Conservation (phyloP, 2,329 filamentous ascomycete genomes). For the Fusarium begoniae region DNA sequence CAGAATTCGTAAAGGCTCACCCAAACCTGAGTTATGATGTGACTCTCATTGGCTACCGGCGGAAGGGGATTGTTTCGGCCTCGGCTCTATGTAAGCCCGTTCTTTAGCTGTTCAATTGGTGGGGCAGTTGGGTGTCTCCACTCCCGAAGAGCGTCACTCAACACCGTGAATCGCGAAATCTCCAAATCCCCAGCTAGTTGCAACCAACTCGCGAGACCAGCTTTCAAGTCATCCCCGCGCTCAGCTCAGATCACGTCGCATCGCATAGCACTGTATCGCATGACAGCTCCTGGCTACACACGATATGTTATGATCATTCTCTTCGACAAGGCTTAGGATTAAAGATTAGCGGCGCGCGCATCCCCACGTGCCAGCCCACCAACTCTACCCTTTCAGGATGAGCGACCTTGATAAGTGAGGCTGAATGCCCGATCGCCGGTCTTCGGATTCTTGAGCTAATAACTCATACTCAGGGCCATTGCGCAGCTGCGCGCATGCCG, state of each 20-base stretch:
- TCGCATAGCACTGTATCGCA: not conserved
- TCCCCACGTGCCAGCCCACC: slow-evolving; percentile 31
- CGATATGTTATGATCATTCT: slow-evolving; percentile 42
- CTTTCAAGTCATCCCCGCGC: not conserved
- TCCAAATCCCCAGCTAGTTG: slow-evolving; percentile 21
- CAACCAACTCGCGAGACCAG: slow-evolving; percentile 14
- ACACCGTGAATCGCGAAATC: slow-evolving; percentile 28
- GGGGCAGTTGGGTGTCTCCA: slow-evolving; percentile 14
- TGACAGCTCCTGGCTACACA: not conserved
- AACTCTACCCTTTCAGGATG: slow-evolving; percentile 61
- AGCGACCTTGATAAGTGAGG: slow-evolving; percentile 91
- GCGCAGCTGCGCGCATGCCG: slow-evolving; percentile 94
- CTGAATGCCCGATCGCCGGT: slow-evolving; percentile 1
- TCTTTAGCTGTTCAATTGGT: not conserved
- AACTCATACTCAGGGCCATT: slow-evolving; percentile 74
- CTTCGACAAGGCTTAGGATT: slow-evolving; percentile 5
- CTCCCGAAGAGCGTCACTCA: slow-evolving; percentile 15
- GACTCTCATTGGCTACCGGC: slow-evolving; percentile 36
- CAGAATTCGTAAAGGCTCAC: slow-evolving; percentile 36
- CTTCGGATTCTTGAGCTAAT: slow-evolving; percentile 21
- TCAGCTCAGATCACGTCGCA: not conserved
- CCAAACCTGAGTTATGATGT: slow-evolving; percentile 32
- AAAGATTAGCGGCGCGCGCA: slow-evolving; percentile 34
- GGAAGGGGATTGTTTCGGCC: slow-evolving; percentile 7
- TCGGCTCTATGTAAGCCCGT: slow-evolving; percentile 30